Base-by-base conservation (phyloP, 768 basidiomycete genomes). In the Porphyrellus cyaneotinctus region DNA sequence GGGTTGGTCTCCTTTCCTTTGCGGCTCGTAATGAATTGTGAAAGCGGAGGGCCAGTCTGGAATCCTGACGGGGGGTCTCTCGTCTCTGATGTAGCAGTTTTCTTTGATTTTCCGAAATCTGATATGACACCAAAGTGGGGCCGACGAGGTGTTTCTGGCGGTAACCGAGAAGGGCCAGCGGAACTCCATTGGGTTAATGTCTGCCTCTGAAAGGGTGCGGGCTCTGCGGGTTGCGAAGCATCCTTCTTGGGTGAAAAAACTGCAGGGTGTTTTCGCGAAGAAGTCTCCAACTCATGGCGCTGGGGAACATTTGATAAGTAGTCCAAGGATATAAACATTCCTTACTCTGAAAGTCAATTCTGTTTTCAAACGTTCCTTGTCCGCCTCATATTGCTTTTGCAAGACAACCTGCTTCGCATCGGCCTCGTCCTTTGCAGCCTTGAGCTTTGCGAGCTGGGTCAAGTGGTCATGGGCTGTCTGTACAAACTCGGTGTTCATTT, bases 221-320 rank as follows among this genome's bases (percentile, higher is more conserved):
- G 66, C 6, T 75, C 58, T n/a, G 75, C 75, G 2, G 74, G 74
- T 6, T 74, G 71, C 23, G 75, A 72, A 26, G 63, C 55, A 10
- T 77, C 76, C 43, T 66, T 76, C 57, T 74, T 79, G 23, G 75
- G 59, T n/a, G 75, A 76, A n/a, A 69, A 63, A 22, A 81, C 73
- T 53, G 66, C 64, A 18, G 79, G 70, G 13, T 75, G 73, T 61
- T 76, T 85, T 17, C 81, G 78, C 20, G 70, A 62, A 13, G 81
- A 71, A 4, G 78, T 77, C 56, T 87, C 86, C 28, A 84, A 52
- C 64, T 87, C 85, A 59, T 84, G 85, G 77, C 84, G 84, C 87
- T 88, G 57, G 52, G 49, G 33, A 43, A 54, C 47, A 55, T 47
- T 38, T 36, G 28, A 54, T 63, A 46, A 67, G 38, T 45, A 33